Evolutionary conservation across 306 rosid species (phyloP), one percentile per base, ranked within the genome.

Genomic region (Alnus glutinosa): DNA sequence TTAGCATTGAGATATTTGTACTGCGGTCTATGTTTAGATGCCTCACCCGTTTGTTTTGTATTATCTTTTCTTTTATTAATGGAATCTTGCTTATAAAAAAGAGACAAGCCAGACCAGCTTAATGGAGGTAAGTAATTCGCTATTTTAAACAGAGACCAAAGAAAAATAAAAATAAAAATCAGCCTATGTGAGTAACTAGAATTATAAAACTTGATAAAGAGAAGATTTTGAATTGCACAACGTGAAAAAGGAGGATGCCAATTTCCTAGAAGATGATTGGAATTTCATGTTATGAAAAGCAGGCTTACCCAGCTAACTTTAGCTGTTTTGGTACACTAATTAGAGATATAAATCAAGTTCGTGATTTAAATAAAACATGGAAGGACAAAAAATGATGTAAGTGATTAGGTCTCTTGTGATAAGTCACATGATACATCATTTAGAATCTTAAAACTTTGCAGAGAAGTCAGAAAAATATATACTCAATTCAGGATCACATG

Each of bases 401-500:
- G 80, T 81, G 71, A 81, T 79, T 85, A 82, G 81, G 76, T 83
- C 83, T 89, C 92, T 83, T 87, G 93, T 89, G 90, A 85, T 76
- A 62, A 47, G 80, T 89, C 97, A 88, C 90, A 86, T 89, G 91
- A 86, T 74, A 69, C 75, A 80, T 63, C 71, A 68, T 73, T 79
- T 85, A 66, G 75, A 82, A 71, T 87, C 82, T 78, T 81, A 68
- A 72, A 70, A 84, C 67, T 74, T 80, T 80, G 81, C 74, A 85
- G 71, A 82, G 79, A 77, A 86, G 85, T 84, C 87, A 84, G 83
- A 76, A 55, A 83, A 79, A 86, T 77, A 81, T 78, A 58, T 76
- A 83, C 69, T 85, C 73, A 78, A 81, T 80, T 79, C 75, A 86
- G 75, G 71, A 83, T 87, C 95, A 89, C 97, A 90, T 89, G 95